phyloP scores from a whole-genome alignment of 2,329 filamentous ascomycete genomes.

The Sarocladium kiliense region DNA sequence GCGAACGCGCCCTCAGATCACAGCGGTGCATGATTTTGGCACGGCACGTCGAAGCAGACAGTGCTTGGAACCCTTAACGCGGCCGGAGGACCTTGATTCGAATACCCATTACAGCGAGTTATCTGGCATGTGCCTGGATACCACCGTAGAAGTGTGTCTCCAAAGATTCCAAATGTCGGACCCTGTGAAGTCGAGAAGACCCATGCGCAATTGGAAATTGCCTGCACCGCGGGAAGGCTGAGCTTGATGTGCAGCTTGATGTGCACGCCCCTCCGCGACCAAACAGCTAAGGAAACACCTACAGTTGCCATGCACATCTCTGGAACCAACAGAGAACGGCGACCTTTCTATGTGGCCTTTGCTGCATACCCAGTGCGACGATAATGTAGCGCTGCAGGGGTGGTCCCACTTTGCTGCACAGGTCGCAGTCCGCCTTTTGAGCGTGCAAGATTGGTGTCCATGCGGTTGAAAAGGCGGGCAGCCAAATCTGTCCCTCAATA shows the following conservation, averaged over 20 bases:
- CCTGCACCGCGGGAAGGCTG: not conserved
- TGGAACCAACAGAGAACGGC: not conserved
- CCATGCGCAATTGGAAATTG: not conserved
- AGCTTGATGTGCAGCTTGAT: not conserved
- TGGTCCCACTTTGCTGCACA: conserved; percentile 2
- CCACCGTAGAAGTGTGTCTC: no score
- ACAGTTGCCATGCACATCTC: not conserved
- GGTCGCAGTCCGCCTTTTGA: conserved; percentile 6
- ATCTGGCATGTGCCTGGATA: not conserved
- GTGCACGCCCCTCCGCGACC: not conserved
- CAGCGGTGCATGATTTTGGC: no score
- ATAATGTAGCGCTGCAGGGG: conserved; percentile 5
- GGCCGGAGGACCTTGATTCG: no score
- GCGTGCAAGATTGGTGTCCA: not conserved
- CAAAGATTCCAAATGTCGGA: no score
- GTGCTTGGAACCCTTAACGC: no score
- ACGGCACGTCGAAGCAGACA: no score
- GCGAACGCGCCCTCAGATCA: no score
- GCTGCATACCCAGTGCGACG: conserved; percentile 1
- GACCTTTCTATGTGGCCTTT: not conserved
- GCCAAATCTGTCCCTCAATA: not conserved
- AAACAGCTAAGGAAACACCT: not conserved
- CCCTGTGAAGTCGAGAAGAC: not conserved
- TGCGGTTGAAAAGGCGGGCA: conserved; percentile 7
- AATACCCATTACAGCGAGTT: no score